Evolutionary conservation across 78 protist genomes (phyloP), one percentile per base, ranked within the genome.

Genomic region (Monosiga brevicollis): DNA sequence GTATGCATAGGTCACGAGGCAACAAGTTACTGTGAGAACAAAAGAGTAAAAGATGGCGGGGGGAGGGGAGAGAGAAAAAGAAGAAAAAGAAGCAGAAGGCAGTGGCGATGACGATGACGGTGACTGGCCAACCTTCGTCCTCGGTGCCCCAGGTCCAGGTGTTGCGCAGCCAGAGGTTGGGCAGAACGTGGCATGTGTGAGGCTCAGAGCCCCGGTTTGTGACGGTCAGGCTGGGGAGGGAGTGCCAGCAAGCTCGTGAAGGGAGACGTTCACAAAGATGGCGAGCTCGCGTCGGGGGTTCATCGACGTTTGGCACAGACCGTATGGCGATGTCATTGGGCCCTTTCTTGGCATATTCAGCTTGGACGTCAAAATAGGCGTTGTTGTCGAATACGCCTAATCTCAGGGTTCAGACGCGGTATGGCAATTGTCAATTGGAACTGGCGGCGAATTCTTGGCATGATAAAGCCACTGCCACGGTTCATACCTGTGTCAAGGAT

Each of bases 141-240:
- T 29, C 36, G 79, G 82, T 88, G 0, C 93, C 95, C 96, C 96
- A 93, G 34, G 87, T 55, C 96, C 96, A 93, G 10, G 91, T 87
- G 86, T 93, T 93, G 55, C 94, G 78, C 49, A 43, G 84, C 96
- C 96, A 93, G 23, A 90, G 78, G 23, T 80, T 82, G 39, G 96
- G 94, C 22, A 90, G 71, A 9, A 93, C 81, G 32, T 43, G 78
- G 37, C 88, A 82, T 1, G 87, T 72, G 54, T 89, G 85, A 35
- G 75, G 78, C 35, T 41, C 71, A 1, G 36, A 22, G 6, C 73
- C 43, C 34, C 93, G 43, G 81, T 93, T 93, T n/a, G 80, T 20
- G 22, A 84, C 87, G 22, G 88, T 87, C 29, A 93, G 38, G 40
- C 25, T 24, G 62, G n/a, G n/a, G n/a, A n/a, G n/a, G n/a, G n/a